Evolutionary conservation across 805 yeast species (phyloP), one percentile per base, ranked within the genome.

Genomic region (Yarrowia porcina): DNA sequence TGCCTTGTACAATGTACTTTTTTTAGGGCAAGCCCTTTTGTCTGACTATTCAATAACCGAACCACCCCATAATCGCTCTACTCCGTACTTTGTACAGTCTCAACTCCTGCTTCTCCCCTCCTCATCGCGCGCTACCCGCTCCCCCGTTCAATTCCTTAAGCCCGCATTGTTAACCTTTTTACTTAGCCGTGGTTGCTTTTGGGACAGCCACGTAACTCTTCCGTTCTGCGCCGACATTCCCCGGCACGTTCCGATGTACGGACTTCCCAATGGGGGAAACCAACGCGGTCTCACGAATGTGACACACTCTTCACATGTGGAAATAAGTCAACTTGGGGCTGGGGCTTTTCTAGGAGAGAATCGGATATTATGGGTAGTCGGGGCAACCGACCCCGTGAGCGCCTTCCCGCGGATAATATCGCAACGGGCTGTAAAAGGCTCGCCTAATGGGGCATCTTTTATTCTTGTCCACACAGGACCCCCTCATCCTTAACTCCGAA

Each of bases 251-350:
- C 52, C 52, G 52, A 47, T 7, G n/a, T 10, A 11, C 56, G 56
- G 56, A 21, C 56, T 49, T 49, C 56, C 54, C 56, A 49, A 49
- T 32, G 39, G 30, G 38, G 56, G 56, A 49, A 49, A 49, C 28
- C 56, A 49, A 49, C 56, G 56, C 56, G 56, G 56, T 27, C 30
- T 36, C 33, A 44, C 56, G 56, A 45, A 33, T 32, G 56, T 32
- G 39, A 32, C 39, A 49, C 23, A 13, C 12, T 25, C 28, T 25
- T 5, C 28, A 25, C 28, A 25, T 25, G n/a, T n/a, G 20, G 18
- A n/a, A 4, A n/a, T 8, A 10, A 17, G 36, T 8, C 2, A 15
- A 15, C 13, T 9, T 42, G 44, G 12, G 27, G 12, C 42, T 38
- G 42, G 15, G 42, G 23, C 25, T 13, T 20, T 32, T 32, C 36